These are phyloP conservation scores for Solanum dulcamara DNA, from an alignment of 257 asterid species.

Conservation along the genomic window DNA sequence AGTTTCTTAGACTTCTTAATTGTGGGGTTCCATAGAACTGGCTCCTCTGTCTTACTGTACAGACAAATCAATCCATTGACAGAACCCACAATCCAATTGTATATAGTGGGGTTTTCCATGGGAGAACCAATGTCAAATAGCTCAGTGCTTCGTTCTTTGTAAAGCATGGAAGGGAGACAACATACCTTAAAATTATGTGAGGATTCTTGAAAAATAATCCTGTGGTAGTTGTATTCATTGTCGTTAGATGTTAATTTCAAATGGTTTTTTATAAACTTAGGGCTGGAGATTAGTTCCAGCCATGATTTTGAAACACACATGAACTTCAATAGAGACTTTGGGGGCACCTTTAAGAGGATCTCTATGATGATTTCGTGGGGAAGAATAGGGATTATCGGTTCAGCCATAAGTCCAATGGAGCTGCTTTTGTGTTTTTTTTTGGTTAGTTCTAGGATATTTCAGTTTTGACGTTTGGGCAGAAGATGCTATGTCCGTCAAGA, in stretches of 20 bases:
- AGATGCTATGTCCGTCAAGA: not conserved
- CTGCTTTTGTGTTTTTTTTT: not conserved
- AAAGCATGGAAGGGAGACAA: not conserved
- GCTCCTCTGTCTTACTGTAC: not conserved
- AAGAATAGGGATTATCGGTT: not conserved
- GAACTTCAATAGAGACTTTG: not conserved
- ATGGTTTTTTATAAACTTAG: not conserved
- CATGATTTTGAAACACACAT: not conserved
- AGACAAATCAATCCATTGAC: not conserved
- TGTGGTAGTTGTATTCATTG: not conserved
- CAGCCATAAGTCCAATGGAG: not conserved
- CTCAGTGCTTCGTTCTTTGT: not conserved
- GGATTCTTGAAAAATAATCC: not conserved
- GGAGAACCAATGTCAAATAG: not conserved
- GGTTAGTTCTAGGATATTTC: not conserved
- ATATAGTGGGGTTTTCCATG: not conserved
- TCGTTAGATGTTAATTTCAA: not conserved
- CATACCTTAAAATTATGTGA: not conserved
- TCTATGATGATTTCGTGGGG: not conserved
- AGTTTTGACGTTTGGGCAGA: no score
- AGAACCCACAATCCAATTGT: not conserved
- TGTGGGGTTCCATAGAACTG: not conserved
- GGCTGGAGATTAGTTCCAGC: not conserved
- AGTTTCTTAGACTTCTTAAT: not conserved
- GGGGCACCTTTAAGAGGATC: not conserved